Conservation (phyloP, 805 yeast species). For the Saturnispora halmiae region DNA sequence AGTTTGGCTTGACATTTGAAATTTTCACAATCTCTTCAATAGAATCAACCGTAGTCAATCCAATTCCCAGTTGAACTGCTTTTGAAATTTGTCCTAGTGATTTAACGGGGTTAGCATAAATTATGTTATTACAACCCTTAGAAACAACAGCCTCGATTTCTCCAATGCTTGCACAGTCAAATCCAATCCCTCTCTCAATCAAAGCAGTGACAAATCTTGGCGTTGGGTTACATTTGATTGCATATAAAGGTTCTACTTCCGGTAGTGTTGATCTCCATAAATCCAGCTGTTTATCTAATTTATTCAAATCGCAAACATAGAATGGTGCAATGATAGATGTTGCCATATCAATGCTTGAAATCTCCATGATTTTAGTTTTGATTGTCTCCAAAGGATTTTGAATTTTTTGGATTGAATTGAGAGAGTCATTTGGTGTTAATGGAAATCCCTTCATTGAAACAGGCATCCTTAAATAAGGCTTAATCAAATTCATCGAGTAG, state of each 20-base stretch:
- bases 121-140: slow-evolving; percentile 35
- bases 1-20: slow-evolving; percentile 41
- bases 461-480: not conserved
- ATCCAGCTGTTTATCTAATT: slow-evolving; percentile 49
- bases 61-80: slow-evolving; percentile 49
- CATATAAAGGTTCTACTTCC: slow-evolving; percentile 77
- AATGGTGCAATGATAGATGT: slow-evolving; percentile 56
- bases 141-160: slow-evolving; percentile 66
- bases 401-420: not conserved
- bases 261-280: slow-evolving; percentile 65
- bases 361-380: slow-evolving; percentile 29
- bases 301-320: slow-evolving; percentile 78
- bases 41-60: slow-evolving; percentile 83
- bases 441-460: slow-evolving; percentile 7
- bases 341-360: slow-evolving; percentile 28
- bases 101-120: slow-evolving; percentile 93
- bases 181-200: slow-evolving; percentile 57
- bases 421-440: slow-evolving; percentile 10
- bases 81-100: slow-evolving; percentile 71
- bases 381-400: slow-evolving; percentile 12
- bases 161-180: slow-evolving; percentile 87
- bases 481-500: not conserved
- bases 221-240: slow-evolving; percentile 90
- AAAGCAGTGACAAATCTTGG: slow-evolving; percentile 46
- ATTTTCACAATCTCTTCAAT: slow-evolving; percentile 75